Evolutionary conservation across 257 asterid genomes (phyloP).

Genomic region (Solanum clarkiae): DNA sequence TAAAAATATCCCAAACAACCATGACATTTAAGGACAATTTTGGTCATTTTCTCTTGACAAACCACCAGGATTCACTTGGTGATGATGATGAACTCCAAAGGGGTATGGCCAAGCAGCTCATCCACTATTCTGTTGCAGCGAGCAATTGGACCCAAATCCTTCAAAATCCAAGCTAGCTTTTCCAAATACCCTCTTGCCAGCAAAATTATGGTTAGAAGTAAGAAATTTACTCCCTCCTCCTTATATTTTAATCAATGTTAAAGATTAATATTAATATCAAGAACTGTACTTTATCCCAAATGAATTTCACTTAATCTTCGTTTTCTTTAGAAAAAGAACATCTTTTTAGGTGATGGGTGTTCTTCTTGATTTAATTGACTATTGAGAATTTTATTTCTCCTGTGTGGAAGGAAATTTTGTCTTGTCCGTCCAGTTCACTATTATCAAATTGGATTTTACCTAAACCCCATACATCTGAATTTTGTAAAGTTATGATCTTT

Average conservation of each 20-base stretch:
- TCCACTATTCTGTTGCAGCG: neutral
- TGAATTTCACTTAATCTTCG: neutral
- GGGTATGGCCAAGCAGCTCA: neutral
- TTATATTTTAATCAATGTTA: neutral
- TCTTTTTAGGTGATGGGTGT: neutral
- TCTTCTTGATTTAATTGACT: neutral
- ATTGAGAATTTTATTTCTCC: neutral
- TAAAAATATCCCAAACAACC: neutral
- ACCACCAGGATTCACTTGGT: neutral
- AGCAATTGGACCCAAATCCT: neutral
- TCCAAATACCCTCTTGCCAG: conserved; percentile 48
- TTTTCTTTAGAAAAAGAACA: no score
- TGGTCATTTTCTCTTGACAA: neutral
- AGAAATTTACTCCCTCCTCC: conserved; percentile 2
- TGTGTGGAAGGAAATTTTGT: neutral
- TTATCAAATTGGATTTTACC: neutral
- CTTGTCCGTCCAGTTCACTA: neutral
- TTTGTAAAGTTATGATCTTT: neutral
- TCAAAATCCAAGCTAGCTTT: conserved; percentile 15
- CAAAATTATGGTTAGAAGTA: conserved; percentile 46
- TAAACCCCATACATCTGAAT: no score
- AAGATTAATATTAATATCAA: neutral
- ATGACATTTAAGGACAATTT: neutral
- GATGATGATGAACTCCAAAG: neutral
- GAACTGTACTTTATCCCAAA: neutral